Percentiles rank a stretch among this genome's conserved stretches.
Evolutionary conservation across 1,284 basidiomycete species (phyloP).

Genomic region (Lentinus polychrous): DNA sequence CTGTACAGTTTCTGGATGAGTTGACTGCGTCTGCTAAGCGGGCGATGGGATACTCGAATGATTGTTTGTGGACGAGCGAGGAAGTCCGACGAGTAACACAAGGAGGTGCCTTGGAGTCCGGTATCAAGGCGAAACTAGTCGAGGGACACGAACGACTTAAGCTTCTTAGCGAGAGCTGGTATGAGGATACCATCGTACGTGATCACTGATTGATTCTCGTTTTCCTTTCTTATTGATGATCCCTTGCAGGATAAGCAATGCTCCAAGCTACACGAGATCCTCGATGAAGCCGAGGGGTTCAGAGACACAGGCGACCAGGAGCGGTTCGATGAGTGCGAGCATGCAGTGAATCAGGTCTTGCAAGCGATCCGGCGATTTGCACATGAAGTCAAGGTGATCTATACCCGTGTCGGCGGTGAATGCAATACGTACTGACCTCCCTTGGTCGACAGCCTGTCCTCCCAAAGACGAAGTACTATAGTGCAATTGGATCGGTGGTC

Average conservation of each 20-base stretch:
- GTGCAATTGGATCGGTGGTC: constrained; percentile 68
- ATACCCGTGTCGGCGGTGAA: not conserved
- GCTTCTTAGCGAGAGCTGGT: constrained; percentile 58
- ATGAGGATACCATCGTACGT: constrained; percentile 60
- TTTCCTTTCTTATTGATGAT: not conserved
- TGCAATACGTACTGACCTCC: no score
- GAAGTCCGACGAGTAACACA: constrained; percentile 37
- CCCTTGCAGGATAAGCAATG: constrained; percentile 35
- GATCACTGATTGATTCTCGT: constrained; percentile 4
- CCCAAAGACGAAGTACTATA: constrained; percentile 59
- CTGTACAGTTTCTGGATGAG: constrained; percentile 53
- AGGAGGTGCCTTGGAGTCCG: constrained; percentile 18
- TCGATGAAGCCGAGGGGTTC: constrained; percentile 70
- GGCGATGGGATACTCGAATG: constrained; percentile 82
- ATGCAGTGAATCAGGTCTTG: constrained; percentile 59
- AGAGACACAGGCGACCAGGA: constrained; percentile 66
- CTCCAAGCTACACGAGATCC: constrained; percentile 32
- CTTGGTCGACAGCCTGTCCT: constrained; percentile 40
- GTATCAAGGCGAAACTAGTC: constrained; percentile 37
- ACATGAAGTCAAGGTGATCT: constrained; percentile 64
- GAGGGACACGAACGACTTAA: constrained; percentile 45
- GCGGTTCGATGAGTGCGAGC: constrained; percentile 75
- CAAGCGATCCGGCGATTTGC: constrained; percentile 62
- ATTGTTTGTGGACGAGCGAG: constrained; percentile 66
- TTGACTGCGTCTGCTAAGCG: constrained; percentile 50